Base-by-base conservation (phyloP, 208 protist species). In the Acanthamoeba quina region DNA sequence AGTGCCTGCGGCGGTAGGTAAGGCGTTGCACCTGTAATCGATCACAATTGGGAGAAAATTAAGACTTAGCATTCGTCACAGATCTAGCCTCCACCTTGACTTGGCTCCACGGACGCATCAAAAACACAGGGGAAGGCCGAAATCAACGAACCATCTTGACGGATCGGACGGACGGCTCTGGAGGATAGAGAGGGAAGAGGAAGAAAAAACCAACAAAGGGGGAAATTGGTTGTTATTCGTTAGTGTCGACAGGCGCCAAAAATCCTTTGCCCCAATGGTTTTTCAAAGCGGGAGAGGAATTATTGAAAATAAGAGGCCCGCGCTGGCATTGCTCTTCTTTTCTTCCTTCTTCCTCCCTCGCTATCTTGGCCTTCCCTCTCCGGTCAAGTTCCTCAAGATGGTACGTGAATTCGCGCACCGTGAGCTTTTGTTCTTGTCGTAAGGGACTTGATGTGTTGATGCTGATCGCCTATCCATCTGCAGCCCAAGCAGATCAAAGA, bases 1-100 rank as follows among this genome's bases (percentile, higher is more conserved):
- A 97, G 78, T 96, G 95, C 58, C 97, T 94, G 44, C 98, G 94
- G 66, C 97, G 92, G 96, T 98, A 98, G 66, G 96, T 96, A 52
- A 98, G 54, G 70, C 98, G 96, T 90, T 98, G 96, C 26, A 96
- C 97, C 97, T 90, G 41, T 54, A n/a, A n/a, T n/a, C n/a, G 95
- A 34, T 24, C 21, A 74, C 24, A 90, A 89, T 41, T 49, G 49
- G 37, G 26, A 19, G 17, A 49, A 56, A 85, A 31, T 60, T 26
- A 58, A 47, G 11, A 10, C 47, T 52, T 66, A 49, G 31, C 19
- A 85, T 31, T 60, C 34, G n/a, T 52, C 34, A 10, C 13, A 52
- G 19, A n/a, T n/a, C 70, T 80, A 2, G 15, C 41, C 70, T 52
- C 41, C 29, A 29, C 66, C 49, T 54, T 13, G 11, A 74, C 4